Evolutionary conservation across 805 yeast genomes (phyloP), one percentile per base, ranked within the genome.

Genomic region (Starmerella ratchasimensis): DNA sequence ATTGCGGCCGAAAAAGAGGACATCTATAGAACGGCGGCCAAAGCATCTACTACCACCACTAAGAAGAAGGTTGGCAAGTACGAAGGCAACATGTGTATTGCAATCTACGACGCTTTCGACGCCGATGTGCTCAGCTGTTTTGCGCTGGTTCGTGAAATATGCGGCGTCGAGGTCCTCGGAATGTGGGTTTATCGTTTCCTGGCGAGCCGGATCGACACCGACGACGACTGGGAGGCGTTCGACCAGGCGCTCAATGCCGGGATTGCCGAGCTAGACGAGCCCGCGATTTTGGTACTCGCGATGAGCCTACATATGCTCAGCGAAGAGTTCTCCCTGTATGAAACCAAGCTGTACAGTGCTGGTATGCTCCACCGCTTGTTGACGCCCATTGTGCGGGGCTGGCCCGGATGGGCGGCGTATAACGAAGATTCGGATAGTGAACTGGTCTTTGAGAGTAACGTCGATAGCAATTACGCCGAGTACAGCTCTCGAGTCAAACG

Each of bases 261-360:
- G 5, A 6, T 23, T 3, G 22, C 11, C 13, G 31, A 16, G 4
- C n/a, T 28, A 14, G 25, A 27, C 7, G 30, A 38, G 3, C 9
- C 11, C 10, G 14, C 20, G 16, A 21, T 29, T 1, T 28, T 43
- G 11, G 58, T 63, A n/a, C 72, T 81, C 9, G 65, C 75, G 0
- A 57, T 80, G 19, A 71, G 84, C 0, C 57, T 88, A 33, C 96
- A 86, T 58, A 51, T 84, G 27, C 59, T 82, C 2, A 61, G 84
- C 37, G 96, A 88, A 54, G 96, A 88, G 43, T 55, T 68, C 32
- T 66, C 68, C 36, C 60, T 88, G 22, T 74, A 79, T 48, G 57
- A 71, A 1, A 57, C 72, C 19, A 61, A 66, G 4, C 38, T 51
- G 3, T 38, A 48, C 0, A 54, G 60, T 7, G 58, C 65, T 10